Evolutionary conservation across 2,329 filamentous ascomycete species (phyloP).

Genomic region (Clarireedia homoeocarpa): DNA sequence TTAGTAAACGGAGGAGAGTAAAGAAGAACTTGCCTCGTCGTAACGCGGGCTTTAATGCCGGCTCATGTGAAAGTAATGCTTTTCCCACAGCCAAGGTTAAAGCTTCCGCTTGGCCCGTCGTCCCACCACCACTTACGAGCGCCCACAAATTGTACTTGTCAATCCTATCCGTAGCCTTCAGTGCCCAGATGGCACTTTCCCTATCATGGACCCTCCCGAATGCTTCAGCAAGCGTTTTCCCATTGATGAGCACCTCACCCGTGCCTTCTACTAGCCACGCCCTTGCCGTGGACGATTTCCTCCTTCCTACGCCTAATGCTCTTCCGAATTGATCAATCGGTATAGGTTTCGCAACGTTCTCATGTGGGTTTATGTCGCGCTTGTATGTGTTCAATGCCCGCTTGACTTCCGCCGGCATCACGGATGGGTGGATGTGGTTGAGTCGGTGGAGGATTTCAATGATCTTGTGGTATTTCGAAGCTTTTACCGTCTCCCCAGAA

Average conservation of each 20-base stretch:
- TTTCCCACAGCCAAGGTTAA: constrained; percentile 85
- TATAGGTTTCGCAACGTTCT: constrained; percentile 53
- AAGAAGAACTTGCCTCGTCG: constrained; percentile 65
- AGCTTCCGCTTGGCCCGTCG: constrained; percentile 92
- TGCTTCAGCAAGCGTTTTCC: constrained; percentile 70
- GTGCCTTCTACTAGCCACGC: constrained; percentile 89
- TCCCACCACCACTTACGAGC: constrained; percentile 74
- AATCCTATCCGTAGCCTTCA: constrained; percentile 72
- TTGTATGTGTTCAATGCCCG: constrained; percentile 62
- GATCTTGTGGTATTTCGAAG: constrained; percentile 71
- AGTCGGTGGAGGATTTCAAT: constrained; percentile 69
- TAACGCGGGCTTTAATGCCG: constrained; percentile 77
- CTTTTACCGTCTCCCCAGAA: constrained; percentile 64
- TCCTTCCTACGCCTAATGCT: constrained; percentile 70
- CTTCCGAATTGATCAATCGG: constrained; percentile 70
- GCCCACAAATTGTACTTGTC: constrained; percentile 98
- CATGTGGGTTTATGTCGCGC: constrained; percentile 64
- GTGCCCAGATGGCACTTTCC: constrained; percentile 86
- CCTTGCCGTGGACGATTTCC: constrained; percentile 79
- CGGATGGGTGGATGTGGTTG: constrained; percentile 73
- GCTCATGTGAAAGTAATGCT: constrained; percentile 84
- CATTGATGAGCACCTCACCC: constrained; percentile 85
- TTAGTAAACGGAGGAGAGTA: not conserved
- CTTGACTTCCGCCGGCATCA: constrained; percentile 65
- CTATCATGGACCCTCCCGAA: constrained; percentile 89